Conservation (phyloP, 176 grass and related monocot species). For the Canna indica region DNA sequence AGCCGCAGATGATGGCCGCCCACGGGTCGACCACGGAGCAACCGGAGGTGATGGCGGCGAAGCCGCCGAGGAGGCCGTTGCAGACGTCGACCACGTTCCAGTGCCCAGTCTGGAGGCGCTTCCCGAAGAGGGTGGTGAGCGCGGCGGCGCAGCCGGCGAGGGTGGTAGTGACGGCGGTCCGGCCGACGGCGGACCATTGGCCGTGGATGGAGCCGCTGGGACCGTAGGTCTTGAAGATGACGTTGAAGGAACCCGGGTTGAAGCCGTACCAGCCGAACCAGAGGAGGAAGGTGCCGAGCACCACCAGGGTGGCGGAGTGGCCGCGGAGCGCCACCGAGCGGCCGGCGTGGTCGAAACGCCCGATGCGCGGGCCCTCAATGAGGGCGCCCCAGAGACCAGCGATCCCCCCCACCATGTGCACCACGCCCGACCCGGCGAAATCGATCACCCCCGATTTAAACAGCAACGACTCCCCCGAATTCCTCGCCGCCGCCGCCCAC, state of each 20-base stretch:
- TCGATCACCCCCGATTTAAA: slow-evolving; percentile 33
- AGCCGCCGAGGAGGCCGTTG: slow-evolving; percentile 38
- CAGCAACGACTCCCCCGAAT: slow-evolving; percentile 7
- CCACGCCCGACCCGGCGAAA: slow-evolving; percentile 38
- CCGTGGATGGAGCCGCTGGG: slow-evolving; percentile 29
- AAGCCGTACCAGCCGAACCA: slow-evolving; percentile 49
- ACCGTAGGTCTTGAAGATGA: slow-evolving; percentile 30
- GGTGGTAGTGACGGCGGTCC: slow-evolving; percentile 34
- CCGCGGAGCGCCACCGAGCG: slow-evolving; percentile 5
- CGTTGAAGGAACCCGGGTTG: slow-evolving; percentile 34
- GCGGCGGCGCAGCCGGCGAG: slow-evolving; percentile 27
- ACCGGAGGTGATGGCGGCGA: slow-evolving; percentile 31
- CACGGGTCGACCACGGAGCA: slow-evolving; percentile 37
- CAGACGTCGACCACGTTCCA: slow-evolving; percentile 35
- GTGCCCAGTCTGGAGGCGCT: slow-evolving; percentile 6
- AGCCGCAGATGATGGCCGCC: slow-evolving; percentile 29
- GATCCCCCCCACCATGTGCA: slow-evolving; percentile 33
- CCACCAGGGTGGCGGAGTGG: slow-evolving; percentile 25
- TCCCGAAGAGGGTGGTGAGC: slow-evolving; percentile 27
- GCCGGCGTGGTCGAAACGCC: slow-evolving; percentile 14
- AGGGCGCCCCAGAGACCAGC: slow-evolving; percentile 34
- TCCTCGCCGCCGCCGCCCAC: slow-evolving; percentile 21
- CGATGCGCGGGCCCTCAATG: slow-evolving; percentile 33
- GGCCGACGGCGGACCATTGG: slow-evolving; percentile 33
- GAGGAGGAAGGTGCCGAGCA: slow-evolving; percentile 31